Percentiles rank a stretch among this genome's conserved stretches.
Conservation (phyloP, 2,329 filamentous ascomycete genomes). For the Blumeria hordei region DNA sequence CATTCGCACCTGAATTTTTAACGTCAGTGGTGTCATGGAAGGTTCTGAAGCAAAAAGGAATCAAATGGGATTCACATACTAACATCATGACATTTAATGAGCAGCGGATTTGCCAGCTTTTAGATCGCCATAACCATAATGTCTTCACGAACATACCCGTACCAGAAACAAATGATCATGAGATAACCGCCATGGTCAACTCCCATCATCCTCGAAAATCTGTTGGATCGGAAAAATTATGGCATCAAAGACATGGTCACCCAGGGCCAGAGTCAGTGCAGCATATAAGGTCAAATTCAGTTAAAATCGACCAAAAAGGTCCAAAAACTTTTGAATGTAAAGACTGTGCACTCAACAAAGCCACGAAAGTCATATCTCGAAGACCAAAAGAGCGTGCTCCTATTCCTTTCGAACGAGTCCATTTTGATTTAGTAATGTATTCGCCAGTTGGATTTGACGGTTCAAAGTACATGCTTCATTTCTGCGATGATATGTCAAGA, state of each 20-base stretch:
- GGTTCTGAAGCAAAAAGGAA: neutral
- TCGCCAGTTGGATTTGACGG: neutral
- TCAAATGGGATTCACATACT: neutral
- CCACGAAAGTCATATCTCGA: neutral
- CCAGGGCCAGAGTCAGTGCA: neutral
- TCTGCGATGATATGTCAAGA: neutral
- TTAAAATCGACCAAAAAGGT: neutral
- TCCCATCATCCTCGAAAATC: neutral
- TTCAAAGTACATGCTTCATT: neutral
- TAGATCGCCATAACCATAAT: neutral
- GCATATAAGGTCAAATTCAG: neutral
- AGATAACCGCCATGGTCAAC: neutral
- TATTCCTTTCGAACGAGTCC: neutral
- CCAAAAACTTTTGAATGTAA: neutral
- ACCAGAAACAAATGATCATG: neutral
- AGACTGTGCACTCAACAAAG: constrained; percentile 1
- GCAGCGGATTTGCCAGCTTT: neutral
- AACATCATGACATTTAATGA: neutral
- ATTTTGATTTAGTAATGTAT: neutral
- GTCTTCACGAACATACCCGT: neutral
- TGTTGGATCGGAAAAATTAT: neutral
- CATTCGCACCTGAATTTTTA: neutral
- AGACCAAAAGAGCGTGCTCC: neutral
- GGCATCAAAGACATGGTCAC: neutral
- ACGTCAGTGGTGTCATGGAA: neutral